phyloP scores from a whole-genome alignment of 2,329 filamentous ascomycete genomes.

The Endothia cerciana region DNA sequence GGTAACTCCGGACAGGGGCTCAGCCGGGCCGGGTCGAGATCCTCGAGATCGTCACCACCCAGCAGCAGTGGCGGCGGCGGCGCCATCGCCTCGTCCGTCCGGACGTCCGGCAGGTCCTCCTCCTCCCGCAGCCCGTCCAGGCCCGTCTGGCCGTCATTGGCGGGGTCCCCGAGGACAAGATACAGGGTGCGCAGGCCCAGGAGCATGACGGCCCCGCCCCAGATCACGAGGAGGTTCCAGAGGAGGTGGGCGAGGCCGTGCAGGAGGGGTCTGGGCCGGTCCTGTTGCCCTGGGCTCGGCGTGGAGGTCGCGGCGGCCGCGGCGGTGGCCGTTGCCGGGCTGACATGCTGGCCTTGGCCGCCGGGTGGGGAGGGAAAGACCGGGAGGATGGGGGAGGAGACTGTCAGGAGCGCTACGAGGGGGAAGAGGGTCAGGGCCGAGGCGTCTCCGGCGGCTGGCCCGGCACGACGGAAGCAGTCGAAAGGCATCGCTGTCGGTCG shows the following conservation, averaged over 20 bases:
- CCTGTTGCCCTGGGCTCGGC: neutral
- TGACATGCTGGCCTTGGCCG: neutral
- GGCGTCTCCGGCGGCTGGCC: neutral
- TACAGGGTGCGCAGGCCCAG: neutral
- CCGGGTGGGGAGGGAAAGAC: neutral
- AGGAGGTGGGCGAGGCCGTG: neutral
- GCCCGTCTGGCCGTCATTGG: neutral
- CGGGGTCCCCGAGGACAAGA: neutral
- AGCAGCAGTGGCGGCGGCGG: no score
- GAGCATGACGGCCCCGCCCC: neutral
- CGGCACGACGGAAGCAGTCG: neutral
- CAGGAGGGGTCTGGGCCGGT: neutral
- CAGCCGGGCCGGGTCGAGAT: neutral
- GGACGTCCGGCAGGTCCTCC: neutral
- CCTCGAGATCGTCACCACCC: neutral
- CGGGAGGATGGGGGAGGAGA: neutral
- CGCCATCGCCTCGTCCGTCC: neutral
- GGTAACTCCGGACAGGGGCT: neutral
- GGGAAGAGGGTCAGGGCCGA: neutral
- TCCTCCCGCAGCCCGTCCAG: neutral
- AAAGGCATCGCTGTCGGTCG: neutral
- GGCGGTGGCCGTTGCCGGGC: neutral
- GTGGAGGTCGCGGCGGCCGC: neutral
- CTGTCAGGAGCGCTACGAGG: neutral
- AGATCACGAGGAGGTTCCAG: neutral